Evolutionary conservation across 2,329 filamentous ascomycete genomes (phyloP), one percentile per base, ranked within the genome.

Genomic region (Tolypocladium paradoxum): DNA sequence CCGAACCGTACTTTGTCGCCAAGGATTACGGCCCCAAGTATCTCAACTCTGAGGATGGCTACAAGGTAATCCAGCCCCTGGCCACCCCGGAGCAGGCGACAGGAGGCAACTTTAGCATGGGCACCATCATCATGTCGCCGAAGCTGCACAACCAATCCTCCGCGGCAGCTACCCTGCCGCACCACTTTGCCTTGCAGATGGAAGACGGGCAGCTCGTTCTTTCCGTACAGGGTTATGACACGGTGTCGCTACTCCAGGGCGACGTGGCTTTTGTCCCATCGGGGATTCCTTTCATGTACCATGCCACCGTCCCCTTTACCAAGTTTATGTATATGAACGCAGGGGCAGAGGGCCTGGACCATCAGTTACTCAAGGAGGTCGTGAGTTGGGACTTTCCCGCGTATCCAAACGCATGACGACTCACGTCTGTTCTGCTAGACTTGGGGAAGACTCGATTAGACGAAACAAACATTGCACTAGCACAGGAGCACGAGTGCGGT

Each of bases 271-370:
- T 65, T 47, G 52, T 65, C 27, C 61, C 62, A 1, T 55, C 57
- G 4, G 50, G 51, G 11, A 57, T 56, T 3, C 29, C 52, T 0
- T 64, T 64, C 45, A 51, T 45, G 22, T 65, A 64, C 54, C 49
- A 55, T 22, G 61, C 62, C 6, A 59, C 56, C 1, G 59, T 59
- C 7, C 57, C 58, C 4, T 59, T 60, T 27, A 65, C 61, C 36
- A 61, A 62, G 54, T 61, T 65, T 20, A 34, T 64, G 50, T 64
- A 64, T 46, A 49, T 64, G 34, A 63, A 60, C 51, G 60, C 54
- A 1, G 62, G 62, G 2, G 59, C 53, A 2, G 34, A 59, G 22
- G 62, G 63, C 22, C 48, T 64, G 18, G 61, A 64, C 38, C 52
- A 58, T 27, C 51, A 63, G 54, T 51, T 65, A 9, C 47, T 64